Percentiles rank a stretch among this genome's conserved stretches.
Evolutionary conservation across 495 filamentous ascomycete genomes (phyloP).

Genomic region (Hypoxylon perforatum): DNA sequence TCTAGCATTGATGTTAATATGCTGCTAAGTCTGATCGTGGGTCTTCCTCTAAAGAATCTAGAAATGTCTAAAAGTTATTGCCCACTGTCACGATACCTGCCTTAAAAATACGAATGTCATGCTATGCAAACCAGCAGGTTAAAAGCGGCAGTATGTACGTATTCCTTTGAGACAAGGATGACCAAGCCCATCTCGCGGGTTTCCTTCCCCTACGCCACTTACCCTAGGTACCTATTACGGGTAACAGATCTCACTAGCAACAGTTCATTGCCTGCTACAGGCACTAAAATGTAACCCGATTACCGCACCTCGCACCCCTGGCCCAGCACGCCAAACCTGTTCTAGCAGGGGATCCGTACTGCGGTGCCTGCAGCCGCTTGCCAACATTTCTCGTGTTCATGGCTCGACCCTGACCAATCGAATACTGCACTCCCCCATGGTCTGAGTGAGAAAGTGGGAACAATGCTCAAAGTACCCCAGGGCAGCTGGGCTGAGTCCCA

Average conservation of each 20-base stretch:
- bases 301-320: slow-evolving; percentile 23
- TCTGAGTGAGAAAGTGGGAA: too few relatives aligned
- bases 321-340: slow-evolving; percentile 32
- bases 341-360: slow-evolving; percentile 23
- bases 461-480: slow-evolving; percentile 22
- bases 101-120: too few relatives aligned
- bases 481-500: slow-evolving; percentile 23
- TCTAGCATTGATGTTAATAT: too few relatives aligned
- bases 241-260: slow-evolving; percentile 29
- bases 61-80: too few relatives aligned
- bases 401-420: slow-evolving; percentile 31
- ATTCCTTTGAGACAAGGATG: too few relatives aligned
- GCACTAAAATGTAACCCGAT: slow-evolving; percentile 29
- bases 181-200: too few relatives aligned
- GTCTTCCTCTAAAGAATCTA: too few relatives aligned
- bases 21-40: too few relatives aligned
- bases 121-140: too few relatives aligned
- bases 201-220: slow-evolving; percentile 12
- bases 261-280: slow-evolving; percentile 6
- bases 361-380: slow-evolving; percentile 10
- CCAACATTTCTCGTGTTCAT: slow-evolving; percentile 41
- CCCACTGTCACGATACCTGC: too few relatives aligned
- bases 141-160: too few relatives aligned
- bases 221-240: too few relatives aligned
- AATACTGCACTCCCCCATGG: slow-evolving; percentile 28